Conservation (phyloP, 805 yeast species). For the Zygotorulaspora sp. region DNA sequence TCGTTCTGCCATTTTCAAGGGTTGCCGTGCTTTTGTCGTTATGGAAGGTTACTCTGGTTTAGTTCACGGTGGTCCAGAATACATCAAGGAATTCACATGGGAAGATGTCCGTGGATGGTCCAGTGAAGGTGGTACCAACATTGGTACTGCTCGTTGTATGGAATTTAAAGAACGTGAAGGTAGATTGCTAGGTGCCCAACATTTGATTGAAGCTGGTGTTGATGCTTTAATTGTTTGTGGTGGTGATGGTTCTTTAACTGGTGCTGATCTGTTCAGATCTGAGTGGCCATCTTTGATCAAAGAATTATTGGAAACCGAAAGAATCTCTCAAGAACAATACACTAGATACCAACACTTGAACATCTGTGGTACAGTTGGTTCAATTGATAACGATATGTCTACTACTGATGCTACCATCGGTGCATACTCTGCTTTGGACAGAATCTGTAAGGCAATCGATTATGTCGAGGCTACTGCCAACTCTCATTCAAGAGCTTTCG, state of each 20-base stretch:
- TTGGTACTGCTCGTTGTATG: conserved; percentile 69
- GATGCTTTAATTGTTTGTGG: conserved; percentile 74
- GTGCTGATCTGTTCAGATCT: conserved; percentile 65
- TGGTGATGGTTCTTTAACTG: conserved; percentile 75
- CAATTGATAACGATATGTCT: conserved; percentile 78
- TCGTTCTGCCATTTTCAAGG: conserved; percentile 56
- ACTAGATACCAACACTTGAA: conserved; percentile 50
- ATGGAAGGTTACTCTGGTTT: conserved; percentile 71
- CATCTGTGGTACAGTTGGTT: conserved; percentile 68
- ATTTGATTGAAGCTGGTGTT: conserved; percentile 61
- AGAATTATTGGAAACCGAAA: conserved; percentile 45
- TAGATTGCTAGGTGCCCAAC: conserved; percentile 53
- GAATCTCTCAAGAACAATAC: conserved; percentile 43
- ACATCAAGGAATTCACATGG: conserved; percentile 60
- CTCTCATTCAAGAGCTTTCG: conserved; percentile 79
- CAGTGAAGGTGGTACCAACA: conserved; percentile 64
- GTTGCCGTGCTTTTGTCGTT: conserved; percentile 59
- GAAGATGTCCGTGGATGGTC: conserved; percentile 65
- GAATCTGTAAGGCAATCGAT: conserved; percentile 66
- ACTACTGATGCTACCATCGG: conserved; percentile 74
- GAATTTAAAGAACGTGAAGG: conserved; percentile 62
- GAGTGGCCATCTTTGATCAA: conserved; percentile 68
- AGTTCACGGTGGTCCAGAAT: conserved; percentile 54
- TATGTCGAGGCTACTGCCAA: conserved; percentile 81
- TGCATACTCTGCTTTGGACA: conserved; percentile 63